Evolutionary conservation across 257 asterid species (phyloP), one percentile per base, ranked within the genome.

Genomic region (Solanum boliviense): DNA sequence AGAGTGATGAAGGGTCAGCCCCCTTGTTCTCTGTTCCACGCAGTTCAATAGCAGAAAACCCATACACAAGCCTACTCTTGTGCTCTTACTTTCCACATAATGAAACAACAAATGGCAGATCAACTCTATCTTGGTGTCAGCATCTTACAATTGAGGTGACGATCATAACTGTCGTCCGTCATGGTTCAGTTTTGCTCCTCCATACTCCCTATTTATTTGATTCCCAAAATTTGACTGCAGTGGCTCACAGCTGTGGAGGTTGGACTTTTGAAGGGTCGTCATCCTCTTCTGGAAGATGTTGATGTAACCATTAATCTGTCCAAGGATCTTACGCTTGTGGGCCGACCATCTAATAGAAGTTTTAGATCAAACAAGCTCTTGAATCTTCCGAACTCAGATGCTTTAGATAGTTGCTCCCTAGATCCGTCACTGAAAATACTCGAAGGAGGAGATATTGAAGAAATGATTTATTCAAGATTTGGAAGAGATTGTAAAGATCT

Each of bases 171-270:
- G 20, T 81, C 32, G 48, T 46, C 71, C 16, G 46, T 72, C n/a
- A 36, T 84, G 46, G 78, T 86, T 44, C 44, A 60, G 75, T 75
- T 87, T 75, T 88, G 16, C 60, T 21, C 21, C 71, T 82, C 86
- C 72, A 31, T 39, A 72, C 46, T 56, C 76, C 71, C 48, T 75
- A 25, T 78, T 46, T 84, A 70, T 85, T 88, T 88, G 46, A 58
- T 79, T 76, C 84, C 86, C 52, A 39, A 84, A 86, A 84, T 87
- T 91, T 88, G 72, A 71, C 32, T 74, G 91, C 91, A 97, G 99
- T 97, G 99, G 99, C 96, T 97, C 76, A 84, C 94, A 46, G 98
- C 99, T 72, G 99, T 94, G 86, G 99, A 97, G 94, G 97, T 97
- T 92, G 99, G 96, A 88, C 95, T 97, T 94, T 89, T 97, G 84